Percentiles rank a stretch among this genome's conserved stretches.
phyloP scores from a whole-genome alignment of 768 basidiomycete genomes.

The Obba rivulosa region DNA sequence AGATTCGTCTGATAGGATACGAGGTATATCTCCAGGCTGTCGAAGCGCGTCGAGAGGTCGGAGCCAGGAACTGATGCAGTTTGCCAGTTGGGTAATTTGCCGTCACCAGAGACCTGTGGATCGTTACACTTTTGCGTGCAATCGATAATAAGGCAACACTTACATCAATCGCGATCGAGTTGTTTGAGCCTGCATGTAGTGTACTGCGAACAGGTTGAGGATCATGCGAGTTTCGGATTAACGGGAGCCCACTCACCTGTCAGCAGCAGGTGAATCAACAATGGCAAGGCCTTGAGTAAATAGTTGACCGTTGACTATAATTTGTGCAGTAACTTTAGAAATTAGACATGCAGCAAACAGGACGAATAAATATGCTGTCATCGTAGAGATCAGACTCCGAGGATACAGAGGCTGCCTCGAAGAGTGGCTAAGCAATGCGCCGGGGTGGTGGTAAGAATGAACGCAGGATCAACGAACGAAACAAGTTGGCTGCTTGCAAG shows the following conservation, averaged over 20 bases:
- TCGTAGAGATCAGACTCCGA: too few species aligned
- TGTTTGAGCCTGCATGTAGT: conserved; percentile 23
- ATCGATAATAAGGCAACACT: background rate
- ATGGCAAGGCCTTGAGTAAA: conserved; percentile 31
- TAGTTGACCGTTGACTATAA: conserved; percentile 23
- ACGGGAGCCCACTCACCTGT: conserved; percentile 10
- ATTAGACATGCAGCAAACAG: too few species aligned
- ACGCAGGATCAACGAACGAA: too few species aligned
- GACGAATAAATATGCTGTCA: too few species aligned
- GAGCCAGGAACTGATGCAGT: conserved; percentile 31
- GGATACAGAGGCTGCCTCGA: too few species aligned
- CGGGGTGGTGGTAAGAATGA: too few species aligned
- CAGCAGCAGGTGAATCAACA: conserved; percentile 24
- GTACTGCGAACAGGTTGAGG: conserved; percentile 14
- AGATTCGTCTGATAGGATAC: conserved; percentile 33
- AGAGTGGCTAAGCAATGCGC: too few species aligned
- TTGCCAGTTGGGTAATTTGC: conserved; percentile 28
- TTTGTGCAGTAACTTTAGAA: conserved; percentile 13
- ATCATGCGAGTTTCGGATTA: background rate
- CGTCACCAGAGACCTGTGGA: conserved; percentile 39
- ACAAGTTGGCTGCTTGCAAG: too few species aligned
- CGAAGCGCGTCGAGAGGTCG: conserved; percentile 30
- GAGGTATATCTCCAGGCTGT: conserved; percentile 40
- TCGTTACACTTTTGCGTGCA: background rate
- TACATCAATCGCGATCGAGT: conserved; percentile 33